Evolutionary conservation across 768 basidiomycete species (phyloP), one percentile per base, ranked within the genome.

Genomic region (Naganishia friedmannii): DNA sequence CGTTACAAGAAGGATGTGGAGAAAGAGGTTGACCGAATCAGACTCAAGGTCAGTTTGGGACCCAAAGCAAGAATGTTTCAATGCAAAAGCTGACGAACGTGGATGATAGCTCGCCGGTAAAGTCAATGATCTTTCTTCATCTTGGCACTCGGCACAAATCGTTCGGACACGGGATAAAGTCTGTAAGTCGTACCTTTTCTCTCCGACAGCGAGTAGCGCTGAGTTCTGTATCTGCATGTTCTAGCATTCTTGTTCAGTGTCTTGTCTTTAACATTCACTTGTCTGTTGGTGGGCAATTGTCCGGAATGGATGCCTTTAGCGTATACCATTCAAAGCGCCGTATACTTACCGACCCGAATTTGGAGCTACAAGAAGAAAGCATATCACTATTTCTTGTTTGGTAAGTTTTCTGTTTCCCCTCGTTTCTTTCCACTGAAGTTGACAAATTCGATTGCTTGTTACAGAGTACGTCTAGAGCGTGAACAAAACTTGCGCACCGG

Each of bases 381-480:
- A 7, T 98, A 90, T 88, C 93, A 96, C 80, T 96, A 95, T 82
- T 95, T 94, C 84, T 85, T 93, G 51, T 92, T 92, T 80, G 90
- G 91, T 70, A 46, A 37, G 68, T 67, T 9, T 28, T 60, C 13
- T 21, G 17, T 29, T 3, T 45, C 13, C 12, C 5, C 12, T 3
- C 31, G 17, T 0, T 39, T 53, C 28, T 8, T 65, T 39, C n/a
- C 23, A 28, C 45, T 55, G 53, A 42, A 6, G 3, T 46, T 26
- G 48, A 23, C 37, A 29, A 57, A 15, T 70, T 19, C 56, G 72
- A 57, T 31, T 46, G 17, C 29, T 66, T 53, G 46, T 55, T 48
- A 29, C 21, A 53, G 55, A 57, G 53, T 53, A 31, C 66, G 72
- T 48, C 8, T 2, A 15, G 23, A 42, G 3, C 28, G 15, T 29